A percentile compares a stretch with the other conserved stretches of the same genome.
These are phyloP conservation scores for Sporothrix pallida DNA, from an alignment of 2,329 filamentous ascomycete genomes.

Conservation along the genomic window DNA sequence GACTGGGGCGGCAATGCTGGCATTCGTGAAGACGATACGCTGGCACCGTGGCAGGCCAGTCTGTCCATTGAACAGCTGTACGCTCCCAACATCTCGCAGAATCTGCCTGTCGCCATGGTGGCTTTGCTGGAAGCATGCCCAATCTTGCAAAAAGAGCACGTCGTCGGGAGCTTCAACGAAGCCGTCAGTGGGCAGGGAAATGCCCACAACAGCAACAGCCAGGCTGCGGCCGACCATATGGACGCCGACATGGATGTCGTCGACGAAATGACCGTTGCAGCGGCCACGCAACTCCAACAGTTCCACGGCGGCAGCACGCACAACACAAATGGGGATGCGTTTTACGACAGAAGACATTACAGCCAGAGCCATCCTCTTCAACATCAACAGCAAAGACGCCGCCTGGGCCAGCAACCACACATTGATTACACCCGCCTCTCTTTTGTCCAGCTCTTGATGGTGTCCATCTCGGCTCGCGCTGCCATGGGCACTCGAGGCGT, in stretches of 20 bases:
- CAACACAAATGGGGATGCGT: background rate
- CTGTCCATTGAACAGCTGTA: background rate
- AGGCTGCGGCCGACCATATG: background rate
- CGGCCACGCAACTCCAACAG: background rate
- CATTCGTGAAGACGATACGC: background rate
- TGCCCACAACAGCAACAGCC: background rate
- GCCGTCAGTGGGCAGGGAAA: background rate
- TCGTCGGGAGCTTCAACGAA: background rate
- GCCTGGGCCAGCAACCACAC: background rate
- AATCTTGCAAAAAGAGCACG: background rate
- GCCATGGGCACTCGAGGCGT: background rate
- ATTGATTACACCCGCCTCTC: background rate
- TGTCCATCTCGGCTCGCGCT: background rate
- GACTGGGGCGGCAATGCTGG: background rate
- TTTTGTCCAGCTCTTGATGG: conserved; percentile 1
- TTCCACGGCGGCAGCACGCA: background rate
- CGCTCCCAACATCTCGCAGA: background rate
- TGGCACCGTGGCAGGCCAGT: background rate
- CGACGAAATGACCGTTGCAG: conserved; percentile 10
- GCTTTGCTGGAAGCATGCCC: background rate
- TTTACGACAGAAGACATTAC: background rate
- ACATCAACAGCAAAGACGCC: background rate
- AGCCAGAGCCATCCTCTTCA: background rate
- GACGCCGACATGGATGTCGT: conserved; percentile 8
- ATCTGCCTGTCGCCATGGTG: conserved; percentile 1